Evolutionary conservation across 352 stramenopile species (phyloP), one percentile per base, ranked within the genome.

Genomic region (Pseudoperonospora humuli): DNA sequence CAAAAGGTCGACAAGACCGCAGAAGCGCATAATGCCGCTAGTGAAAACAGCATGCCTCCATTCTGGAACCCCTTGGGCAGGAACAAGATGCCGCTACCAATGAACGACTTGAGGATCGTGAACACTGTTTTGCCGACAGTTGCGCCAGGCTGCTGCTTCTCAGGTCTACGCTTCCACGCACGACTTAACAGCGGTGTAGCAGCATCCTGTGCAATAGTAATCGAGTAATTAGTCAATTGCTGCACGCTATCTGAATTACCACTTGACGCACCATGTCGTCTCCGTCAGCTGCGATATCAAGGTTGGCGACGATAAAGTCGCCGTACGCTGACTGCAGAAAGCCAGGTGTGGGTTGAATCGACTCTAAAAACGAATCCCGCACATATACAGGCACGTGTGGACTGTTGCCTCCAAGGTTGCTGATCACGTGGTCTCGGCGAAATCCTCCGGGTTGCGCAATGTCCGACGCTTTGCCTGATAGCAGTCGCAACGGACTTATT

Each of bases 31-130:
- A 85, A 49, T 7, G 70, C 65, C 20, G 64, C 25, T n/a, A 80
- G 42, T 2, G 73, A 79, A 40, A 85, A 85, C 37, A 83, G 55
- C 62, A 85, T 82, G 38, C 73, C 73, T 39, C 73, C 73, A 26
- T 78, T 72, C 47, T 76, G 62, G 41, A 85, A 85, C 21, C 64
- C 73, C 37, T 81, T 77, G 20, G 73, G 73, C 35, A 85, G 36
- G 53, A 85, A 85, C 40, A 85, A 33, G 36, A 85, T 78, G 14
- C 73, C 73, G 35, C 70, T 85, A 23, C 73, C 73, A 32, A 85
- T 75, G 29, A 85, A 85, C 39, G 70, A 76, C 35, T 85, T 85
- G 55, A 85, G 68, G 42, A 85, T 74, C 36, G 70, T 78, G 45
- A 85, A 81, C 15, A 81, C 58, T 1, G 69, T 81, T 43, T 81